Evolutionary conservation across 108 stramenopile genomes (phyloP).

Genomic region (Epipyxis sp.): DNA sequence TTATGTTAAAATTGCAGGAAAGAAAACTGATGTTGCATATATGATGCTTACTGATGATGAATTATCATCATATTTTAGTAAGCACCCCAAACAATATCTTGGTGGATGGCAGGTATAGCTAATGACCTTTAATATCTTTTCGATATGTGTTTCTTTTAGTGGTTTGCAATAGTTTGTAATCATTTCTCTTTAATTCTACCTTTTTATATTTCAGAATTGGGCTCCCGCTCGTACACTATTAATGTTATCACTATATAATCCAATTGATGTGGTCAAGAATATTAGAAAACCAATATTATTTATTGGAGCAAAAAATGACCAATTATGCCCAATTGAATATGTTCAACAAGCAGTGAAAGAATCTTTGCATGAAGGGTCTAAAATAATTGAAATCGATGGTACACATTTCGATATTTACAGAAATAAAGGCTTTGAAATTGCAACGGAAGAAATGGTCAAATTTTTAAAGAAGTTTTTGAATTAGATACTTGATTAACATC

Average conservation of each 20-base stretch:
- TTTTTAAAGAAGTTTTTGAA: not conserved
- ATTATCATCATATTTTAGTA: not conserved
- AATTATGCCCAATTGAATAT: not conserved
- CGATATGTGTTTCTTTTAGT: no score
- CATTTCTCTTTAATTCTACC: no score
- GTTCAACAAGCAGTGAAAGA: not conserved
- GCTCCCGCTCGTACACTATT: not conserved
- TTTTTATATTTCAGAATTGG: no score
- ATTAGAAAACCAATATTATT: not conserved
- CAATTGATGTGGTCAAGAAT: not conserved
- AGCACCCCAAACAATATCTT: not conserved
- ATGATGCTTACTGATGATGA: not conserved
- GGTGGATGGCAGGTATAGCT: not conserved
- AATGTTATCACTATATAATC: not conserved
- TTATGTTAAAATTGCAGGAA: not conserved
- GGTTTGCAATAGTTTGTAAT: no score
- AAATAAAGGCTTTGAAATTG: not conserved
- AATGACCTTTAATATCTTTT: no score
- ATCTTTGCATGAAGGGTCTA: not conserved
- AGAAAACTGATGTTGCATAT: not conserved
- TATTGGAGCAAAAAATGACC: not conserved
- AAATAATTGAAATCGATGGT: not conserved
- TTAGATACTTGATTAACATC: no score
- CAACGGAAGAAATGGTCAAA: not conserved
- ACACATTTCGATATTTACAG: not conserved